Evolutionary conservation across 805 yeast genomes (phyloP), one percentile per base, ranked within the genome.

Genomic region (Candida railenensis): DNA sequence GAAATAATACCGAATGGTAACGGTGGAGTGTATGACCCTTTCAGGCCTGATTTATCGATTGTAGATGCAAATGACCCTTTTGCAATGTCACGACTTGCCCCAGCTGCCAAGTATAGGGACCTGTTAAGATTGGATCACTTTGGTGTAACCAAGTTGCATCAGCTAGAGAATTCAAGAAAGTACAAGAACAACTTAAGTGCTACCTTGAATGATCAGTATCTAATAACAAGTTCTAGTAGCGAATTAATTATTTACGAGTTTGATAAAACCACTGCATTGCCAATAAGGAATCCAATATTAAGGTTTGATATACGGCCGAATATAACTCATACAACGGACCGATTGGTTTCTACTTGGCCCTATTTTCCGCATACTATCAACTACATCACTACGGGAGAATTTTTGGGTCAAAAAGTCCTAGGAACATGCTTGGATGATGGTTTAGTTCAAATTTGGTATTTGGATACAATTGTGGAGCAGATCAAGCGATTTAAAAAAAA

Each of bases 381-480:
- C 52, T 76, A 58, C 52, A 43, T 84, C 37, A 77, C 71, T 44
- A 42, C 53, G 0, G 51, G 67, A 5, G 63, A 61, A 0, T 69
- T 81, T 48, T 50, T 62, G 19, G 69, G 63, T 1, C 54, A 57
- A 15, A 78, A 76, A 45, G 74, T 77, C 0, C 47, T 86, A 4
- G 73, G 69, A 1, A 71, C 70, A 2, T 79, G 84, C 40, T 53
- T 69, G 14, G 89, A 83, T 55, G 81, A 80, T 57, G 89, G 89
- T 0, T 45, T 65, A 34, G 67, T 73, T 0, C 48, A 76, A 41
- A 48, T 83, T 0, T 70, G 71, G 68, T 49, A 50, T 37, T 45
- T 52, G 19, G 59, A 55, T 4, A 54, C 58, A 2, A 49, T 80
- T 0, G 40, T 66, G 16, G 43, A 45, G 9, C 52, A 55, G 11